Base-by-base conservation (phyloP, 345 rosid species). In the Pugionium dolabratum region DNA sequence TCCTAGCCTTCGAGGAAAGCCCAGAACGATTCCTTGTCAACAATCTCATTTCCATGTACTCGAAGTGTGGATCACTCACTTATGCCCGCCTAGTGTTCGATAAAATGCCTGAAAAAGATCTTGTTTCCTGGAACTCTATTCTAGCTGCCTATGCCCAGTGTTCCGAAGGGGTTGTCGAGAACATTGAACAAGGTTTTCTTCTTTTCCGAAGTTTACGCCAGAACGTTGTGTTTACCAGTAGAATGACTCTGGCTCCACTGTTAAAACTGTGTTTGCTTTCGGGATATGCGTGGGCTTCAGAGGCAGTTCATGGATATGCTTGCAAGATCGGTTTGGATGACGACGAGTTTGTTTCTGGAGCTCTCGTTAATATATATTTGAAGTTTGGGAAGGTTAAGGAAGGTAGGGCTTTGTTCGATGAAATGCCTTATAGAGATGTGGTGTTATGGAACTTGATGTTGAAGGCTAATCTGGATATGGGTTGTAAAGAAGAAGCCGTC, bases 401-500 rank as follows among this genome's bases (percentile, higher is more conserved):
- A 69, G 86, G 83, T 66, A 67, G 60, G 58, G 52, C 9, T 69
- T 70, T 83, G 76, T 85, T 85, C 37, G 82, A 78, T 5, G 79
- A 65, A 39, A 76, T 83, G 79, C 62, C 62, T 26, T 74, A 61
- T 2, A 81, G 75, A 62, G 87, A 85, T 74, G 68, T 66, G 33
- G 86, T 85, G 61, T 72, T 79, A 67, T 85, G 90, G 90, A 85
- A 83, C 71, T 70, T 81, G 42, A 79, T 85, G 84, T 78, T 83
- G 54, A 79, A 71, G 63, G 87, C 80, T 3, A 74, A 78, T 69
- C 31, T 78, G 26, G 83, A 81, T 7, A 53, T 31, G 44, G 83
- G 79, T 70, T 64, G 67, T 37, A 54, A 58, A n/a, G 60, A 73
- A 54, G 84, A 78, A 68, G 79, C 78, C 7, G 44, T 78, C 4